Evolutionary conservation across 495 filamentous ascomycete species (phyloP).

Genomic region (Clavariopsis aquatica): DNA sequence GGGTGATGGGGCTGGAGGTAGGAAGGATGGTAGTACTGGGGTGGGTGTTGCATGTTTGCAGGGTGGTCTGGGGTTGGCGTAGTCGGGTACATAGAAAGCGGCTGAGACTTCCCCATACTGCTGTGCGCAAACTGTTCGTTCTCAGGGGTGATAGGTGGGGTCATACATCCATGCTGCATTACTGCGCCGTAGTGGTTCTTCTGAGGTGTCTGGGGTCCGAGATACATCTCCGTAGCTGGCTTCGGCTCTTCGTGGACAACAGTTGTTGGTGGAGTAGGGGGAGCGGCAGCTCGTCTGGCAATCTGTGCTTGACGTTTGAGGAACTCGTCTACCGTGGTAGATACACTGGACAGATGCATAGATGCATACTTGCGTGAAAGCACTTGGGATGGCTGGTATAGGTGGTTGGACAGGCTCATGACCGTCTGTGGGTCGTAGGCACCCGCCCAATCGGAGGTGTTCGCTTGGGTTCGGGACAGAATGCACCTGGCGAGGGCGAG

Average conservation of each 20-base stretch:
- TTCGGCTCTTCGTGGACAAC: slow-evolving; percentile 48
- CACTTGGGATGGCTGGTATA: slow-evolving; percentile 83
- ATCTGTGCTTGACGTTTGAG: slow-evolving; percentile 79
- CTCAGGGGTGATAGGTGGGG: slow-evolving; percentile 95
- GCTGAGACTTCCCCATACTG: slow-evolving; percentile 34
- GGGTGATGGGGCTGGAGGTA: slow-evolving; percentile 40
- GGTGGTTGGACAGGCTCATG: slow-evolving; percentile 78
- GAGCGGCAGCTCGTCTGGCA: slow-evolving; percentile 56
- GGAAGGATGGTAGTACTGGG: slow-evolving; percentile 33
- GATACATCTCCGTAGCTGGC: slow-evolving; percentile 48
- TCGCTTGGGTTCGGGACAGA: slow-evolving; percentile 73
- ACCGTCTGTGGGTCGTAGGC: slow-evolving; percentile 77
- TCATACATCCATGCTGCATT: slow-evolving; percentile 80
- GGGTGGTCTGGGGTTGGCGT: slow-evolving; percentile 42
- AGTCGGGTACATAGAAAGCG: slow-evolving; percentile 32
- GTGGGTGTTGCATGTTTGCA: slow-evolving; percentile 40
- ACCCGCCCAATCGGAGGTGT: slow-evolving; percentile 75
- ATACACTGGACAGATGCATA: slow-evolving; percentile 76
- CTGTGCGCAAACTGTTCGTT: slow-evolving; percentile 40
- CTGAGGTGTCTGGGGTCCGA: slow-evolving; percentile 76
- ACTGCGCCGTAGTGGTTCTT: slow-evolving; percentile 66
- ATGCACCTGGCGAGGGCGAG: slow-evolving; percentile 86
- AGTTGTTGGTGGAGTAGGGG: slow-evolving; percentile 71
- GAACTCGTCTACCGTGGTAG: slow-evolving; percentile 80
- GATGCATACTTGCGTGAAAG: slow-evolving; percentile 86